A percentile compares a stretch with the other conserved stretches of the same genome.
phyloP scores from a whole-genome alignment of 2,329 filamentous ascomycete genomes.

The Aspergillus persii region DNA sequence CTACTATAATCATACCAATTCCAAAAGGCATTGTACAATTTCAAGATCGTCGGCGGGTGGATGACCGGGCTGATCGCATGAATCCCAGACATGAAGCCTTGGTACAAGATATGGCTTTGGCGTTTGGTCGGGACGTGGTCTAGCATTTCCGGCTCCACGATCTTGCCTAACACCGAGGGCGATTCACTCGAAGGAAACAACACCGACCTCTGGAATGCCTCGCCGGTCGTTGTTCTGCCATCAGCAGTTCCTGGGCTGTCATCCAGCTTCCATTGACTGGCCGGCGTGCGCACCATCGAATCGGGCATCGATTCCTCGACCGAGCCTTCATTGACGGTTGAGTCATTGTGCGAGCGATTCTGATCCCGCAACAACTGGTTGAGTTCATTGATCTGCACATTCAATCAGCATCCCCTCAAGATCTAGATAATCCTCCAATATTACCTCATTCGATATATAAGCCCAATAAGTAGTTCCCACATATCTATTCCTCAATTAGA shows the following conservation, averaged over 20 bases:
- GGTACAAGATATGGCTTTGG: conserved; percentile 48
- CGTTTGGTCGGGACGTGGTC: conserved; percentile 42
- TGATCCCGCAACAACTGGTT: conserved; percentile 45
- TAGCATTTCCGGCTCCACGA: conserved; percentile 41
- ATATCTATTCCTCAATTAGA: conserved; percentile 31
- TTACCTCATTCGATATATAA: conserved; percentile 45
- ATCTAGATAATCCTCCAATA: background rate
- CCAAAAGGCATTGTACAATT: conserved; percentile 46
- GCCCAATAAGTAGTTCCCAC: conserved; percentile 48
- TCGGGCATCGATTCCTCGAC: conserved; percentile 23
- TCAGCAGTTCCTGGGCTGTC: conserved; percentile 13
- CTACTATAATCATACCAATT: conserved; percentile 43
- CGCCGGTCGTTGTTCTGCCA: conserved; percentile 19
- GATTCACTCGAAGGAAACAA: conserved; percentile 39
- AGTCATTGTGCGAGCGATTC: conserved; percentile 34
- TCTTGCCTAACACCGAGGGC: conserved; percentile 30
- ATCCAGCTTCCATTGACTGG: conserved; percentile 21
- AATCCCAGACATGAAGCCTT: conserved; percentile 47
- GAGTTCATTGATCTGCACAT: conserved; percentile 41
- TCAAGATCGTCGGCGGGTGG: conserved; percentile 43
- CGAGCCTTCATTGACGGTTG: conserved; percentile 19
- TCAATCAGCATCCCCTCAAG: background rate
- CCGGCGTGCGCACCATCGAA: conserved; percentile 11
- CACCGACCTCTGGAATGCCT: conserved; percentile 37
- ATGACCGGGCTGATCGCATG: conserved; percentile 47